A percentile compares a stretch with the other conserved stretches of the same genome.
Evolutionary conservation across 495 filamentous ascomycete species (phyloP).

Genomic region (Patellaria atrata): DNA sequence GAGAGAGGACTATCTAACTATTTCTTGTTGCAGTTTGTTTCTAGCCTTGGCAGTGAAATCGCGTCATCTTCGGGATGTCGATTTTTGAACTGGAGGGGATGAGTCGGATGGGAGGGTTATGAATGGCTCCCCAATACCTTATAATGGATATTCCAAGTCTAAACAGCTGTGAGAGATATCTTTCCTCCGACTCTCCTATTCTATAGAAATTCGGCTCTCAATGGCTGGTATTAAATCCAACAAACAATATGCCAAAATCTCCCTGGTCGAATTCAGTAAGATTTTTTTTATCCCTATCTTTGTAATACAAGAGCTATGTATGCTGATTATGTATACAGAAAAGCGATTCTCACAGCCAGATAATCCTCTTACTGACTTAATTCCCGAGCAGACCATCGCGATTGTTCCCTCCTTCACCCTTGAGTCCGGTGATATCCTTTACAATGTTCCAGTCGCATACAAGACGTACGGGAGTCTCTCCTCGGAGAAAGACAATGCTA

Average conservation of each 20-base stretch:
- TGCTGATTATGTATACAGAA: conserved; percentile 30
- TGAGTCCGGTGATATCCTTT: conserved; percentile 76
- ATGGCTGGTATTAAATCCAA: conserved; percentile 10
- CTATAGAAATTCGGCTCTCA: conserved; percentile 2
- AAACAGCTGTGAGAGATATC: neutral
- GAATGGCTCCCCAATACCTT: too few species aligned
- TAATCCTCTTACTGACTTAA: conserved; percentile 79
- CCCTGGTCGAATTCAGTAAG: too few species aligned
- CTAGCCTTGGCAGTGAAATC: too few species aligned
- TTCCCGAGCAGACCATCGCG: conserved; percentile 72
- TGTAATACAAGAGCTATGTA: conserved; percentile 3
- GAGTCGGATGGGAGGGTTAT: too few species aligned
- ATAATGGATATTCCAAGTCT: too few species aligned
- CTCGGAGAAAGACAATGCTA: conserved; percentile 65
- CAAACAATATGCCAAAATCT: conserved; percentile 11
- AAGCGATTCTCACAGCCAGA: conserved; percentile 57
- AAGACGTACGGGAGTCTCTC: conserved; percentile 70
- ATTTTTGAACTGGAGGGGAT: too few species aligned
- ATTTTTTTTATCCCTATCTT: neutral
- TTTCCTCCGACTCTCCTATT: neutral
- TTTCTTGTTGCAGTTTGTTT: too few species aligned
- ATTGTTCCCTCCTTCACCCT: conserved; percentile 83
- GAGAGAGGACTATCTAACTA: too few species aligned
- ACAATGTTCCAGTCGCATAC: conserved; percentile 87
- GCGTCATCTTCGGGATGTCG: too few species aligned